Evolutionary conservation across 2,329 filamentous ascomycete genomes (phyloP).

Genomic region (Aureobasidium zeae): DNA sequence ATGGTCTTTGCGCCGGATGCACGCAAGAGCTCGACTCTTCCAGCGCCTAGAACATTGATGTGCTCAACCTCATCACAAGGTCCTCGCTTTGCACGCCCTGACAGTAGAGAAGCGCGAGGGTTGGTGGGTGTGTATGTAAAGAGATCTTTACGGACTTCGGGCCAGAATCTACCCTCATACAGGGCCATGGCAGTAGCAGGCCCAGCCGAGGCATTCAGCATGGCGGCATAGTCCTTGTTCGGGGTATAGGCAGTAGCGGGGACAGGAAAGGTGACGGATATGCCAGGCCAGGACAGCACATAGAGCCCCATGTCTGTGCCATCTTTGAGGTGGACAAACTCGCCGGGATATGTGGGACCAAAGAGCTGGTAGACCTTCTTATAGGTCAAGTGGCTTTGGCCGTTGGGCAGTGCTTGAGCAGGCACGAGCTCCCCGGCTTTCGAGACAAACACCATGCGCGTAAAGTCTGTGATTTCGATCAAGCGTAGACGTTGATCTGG

Average conservation of each 20-base stretch:
- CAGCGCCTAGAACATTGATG: slow-evolving; percentile 67
- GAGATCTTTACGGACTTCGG: slow-evolving; percentile 64
- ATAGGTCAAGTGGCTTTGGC: slow-evolving; percentile 55
- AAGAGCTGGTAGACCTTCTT: slow-evolving; percentile 80
- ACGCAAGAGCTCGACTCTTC: slow-evolving; percentile 67
- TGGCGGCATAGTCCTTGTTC: slow-evolving; percentile 69
- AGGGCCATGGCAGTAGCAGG: slow-evolving; percentile 81
- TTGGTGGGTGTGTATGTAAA: slow-evolving; percentile 68
- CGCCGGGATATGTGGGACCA: slow-evolving; percentile 86
- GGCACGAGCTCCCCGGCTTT: slow-evolving; percentile 36
- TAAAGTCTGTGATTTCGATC: slow-evolving; percentile 86
- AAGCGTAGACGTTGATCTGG: slow-evolving; percentile 83
- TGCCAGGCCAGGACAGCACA: slow-evolving; percentile 84
- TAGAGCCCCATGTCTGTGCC: slow-evolving; percentile 61
- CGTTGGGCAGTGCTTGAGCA: slow-evolving; percentile 31
- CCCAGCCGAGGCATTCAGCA: slow-evolving; percentile 70
- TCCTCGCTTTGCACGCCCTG: slow-evolving; percentile 63
- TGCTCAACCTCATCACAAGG: slow-evolving; percentile 84
- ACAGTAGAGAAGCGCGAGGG: slow-evolving; percentile 60
- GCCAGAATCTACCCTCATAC: slow-evolving; percentile 85
- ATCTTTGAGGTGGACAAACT: slow-evolving; percentile 63
- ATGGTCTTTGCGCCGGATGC: slow-evolving; percentile 58
- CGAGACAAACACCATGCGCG: slow-evolving; percentile 73
- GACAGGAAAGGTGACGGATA: slow-evolving; percentile 85
- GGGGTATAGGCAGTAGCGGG: slow-evolving; percentile 65